Conservation (phyloP, 2,329 filamentous ascomycete genomes). For the Aspergillus eucalypticola region DNA sequence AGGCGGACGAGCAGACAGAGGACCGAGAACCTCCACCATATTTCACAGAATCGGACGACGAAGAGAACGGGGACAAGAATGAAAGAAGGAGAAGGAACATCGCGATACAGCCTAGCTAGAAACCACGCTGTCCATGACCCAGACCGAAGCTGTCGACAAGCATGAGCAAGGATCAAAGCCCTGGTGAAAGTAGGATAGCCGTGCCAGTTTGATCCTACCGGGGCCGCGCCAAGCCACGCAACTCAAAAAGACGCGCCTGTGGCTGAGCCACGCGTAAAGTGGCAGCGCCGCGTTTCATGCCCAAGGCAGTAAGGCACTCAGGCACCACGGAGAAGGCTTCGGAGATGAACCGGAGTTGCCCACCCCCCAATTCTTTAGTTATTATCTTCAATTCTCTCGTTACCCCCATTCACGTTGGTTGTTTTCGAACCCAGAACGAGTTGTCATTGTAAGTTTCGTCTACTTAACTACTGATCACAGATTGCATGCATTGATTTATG, state of each 20-base stretch:
- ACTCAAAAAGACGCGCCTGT: slow-evolving; percentile 25
- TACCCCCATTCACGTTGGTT: no score
- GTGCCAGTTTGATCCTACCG: slow-evolving; percentile 9
- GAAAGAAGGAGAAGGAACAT: slow-evolving; percentile 29
- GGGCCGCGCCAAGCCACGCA: slow-evolving; percentile 24
- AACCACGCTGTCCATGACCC: slow-evolving; percentile 24
- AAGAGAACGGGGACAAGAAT: slow-evolving; percentile 18
- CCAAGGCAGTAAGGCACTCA: slow-evolving; percentile 23
- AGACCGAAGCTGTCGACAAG: slow-evolving; percentile 9
- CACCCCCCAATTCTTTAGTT: background rate
- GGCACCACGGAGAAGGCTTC: slow-evolving; percentile 4
- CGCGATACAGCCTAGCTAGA: slow-evolving; percentile 22
- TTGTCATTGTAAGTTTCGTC: no score
- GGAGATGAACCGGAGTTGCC: background rate
- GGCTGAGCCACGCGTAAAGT: slow-evolving; percentile 39
- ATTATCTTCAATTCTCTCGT: no score
- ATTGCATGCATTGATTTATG: no score
- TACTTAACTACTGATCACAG: no score
- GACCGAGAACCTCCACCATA: slow-evolving; percentile 49
- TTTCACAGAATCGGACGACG: slow-evolving; percentile 27
- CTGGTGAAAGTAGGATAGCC: slow-evolving; percentile 11
- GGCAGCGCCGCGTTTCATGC: slow-evolving; percentile 27
- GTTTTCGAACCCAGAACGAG: no score
- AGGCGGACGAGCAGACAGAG: slow-evolving; percentile 55
- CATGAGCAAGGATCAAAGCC: slow-evolving; percentile 10